Evolutionary conservation across 163 green algal genomes (phyloP).

Genomic region (Scenedesmus sp.): DNA sequence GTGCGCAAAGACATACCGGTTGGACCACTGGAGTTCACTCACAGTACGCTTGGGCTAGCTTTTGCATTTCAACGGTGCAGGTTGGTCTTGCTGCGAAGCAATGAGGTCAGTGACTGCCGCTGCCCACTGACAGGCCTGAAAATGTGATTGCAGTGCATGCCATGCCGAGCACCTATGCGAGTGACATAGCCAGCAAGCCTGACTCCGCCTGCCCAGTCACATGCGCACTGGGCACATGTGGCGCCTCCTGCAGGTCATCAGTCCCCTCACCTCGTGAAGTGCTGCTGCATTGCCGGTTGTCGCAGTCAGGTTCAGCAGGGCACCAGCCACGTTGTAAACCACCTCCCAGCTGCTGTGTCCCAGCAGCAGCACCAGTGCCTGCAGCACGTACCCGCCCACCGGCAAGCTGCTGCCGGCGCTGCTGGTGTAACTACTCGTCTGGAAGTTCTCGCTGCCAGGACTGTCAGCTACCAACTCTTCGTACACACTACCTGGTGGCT

Average conservation of each 20-base stretch:
- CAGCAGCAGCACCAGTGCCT: conserved; percentile 70
- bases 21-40: background rate
- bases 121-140: background rate
- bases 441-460: background rate
- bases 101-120: too few species aligned
- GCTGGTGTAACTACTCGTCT: background rate
- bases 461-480: conserved; percentile 5
- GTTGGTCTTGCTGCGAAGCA: too few species aligned
- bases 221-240: conserved; percentile 52
- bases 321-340: conserved; percentile 60
- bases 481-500: conserved; percentile 1
- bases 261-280: conserved; percentile 50
- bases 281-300: conserved; percentile 28
- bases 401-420: background rate
- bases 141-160: background rate
- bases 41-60: background rate
- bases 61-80: background rate
- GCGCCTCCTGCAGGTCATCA: conserved; percentile 10
- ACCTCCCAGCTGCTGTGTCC: conserved; percentile 70
- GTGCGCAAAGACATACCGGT: background rate
- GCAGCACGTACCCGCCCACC: conserved; percentile 55
- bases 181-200: background rate
- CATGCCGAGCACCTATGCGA: background rate
- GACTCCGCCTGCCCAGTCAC: background rate
- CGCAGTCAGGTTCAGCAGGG: conserved; percentile 71